Percentiles rank a stretch among this genome's conserved stretches.
Evolutionary conservation across 768 basidiomycete genomes (phyloP).

Genomic region (Lentinula boryana): DNA sequence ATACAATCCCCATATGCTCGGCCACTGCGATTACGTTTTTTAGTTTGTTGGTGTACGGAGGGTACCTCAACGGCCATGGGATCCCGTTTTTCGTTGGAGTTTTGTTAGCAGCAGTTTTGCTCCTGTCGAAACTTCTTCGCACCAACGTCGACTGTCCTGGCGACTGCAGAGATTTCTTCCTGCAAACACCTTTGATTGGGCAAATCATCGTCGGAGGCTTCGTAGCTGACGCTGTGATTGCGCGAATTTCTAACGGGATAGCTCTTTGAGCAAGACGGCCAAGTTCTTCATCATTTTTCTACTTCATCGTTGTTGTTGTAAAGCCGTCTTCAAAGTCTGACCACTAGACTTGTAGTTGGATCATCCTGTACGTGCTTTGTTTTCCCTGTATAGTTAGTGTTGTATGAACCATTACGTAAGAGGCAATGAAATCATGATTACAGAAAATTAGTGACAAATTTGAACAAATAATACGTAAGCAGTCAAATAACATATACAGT

Average conservation of each 20-base stretch:
- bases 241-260: conserved; percentile 13
- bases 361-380: too few species aligned
- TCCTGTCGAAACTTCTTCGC: conserved; percentile 13
- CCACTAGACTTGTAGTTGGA: too few species aligned
- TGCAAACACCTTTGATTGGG: conserved; percentile 20
- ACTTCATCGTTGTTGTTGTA: too few species aligned
- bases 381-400: too few species aligned
- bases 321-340: too few species aligned
- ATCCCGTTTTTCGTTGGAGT: conserved; percentile 23
- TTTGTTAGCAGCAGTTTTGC: conserved; percentile 11
- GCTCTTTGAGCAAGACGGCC: background rate
- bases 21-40: conserved; percentile 40
- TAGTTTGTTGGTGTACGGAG: conserved; percentile 35
- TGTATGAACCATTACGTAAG: too few species aligned
- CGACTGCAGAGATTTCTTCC: conserved; percentile 20
- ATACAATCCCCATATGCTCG: conserved; percentile 43
- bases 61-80: conserved; percentile 38
- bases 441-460: too few species aligned
- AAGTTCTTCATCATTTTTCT: too few species aligned
- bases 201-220: conserved; percentile 21
- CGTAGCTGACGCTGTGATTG: conserved; percentile 17
- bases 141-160: conserved; percentile 21
- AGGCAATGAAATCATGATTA: too few species aligned
- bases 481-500: too few species aligned
- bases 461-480: too few species aligned